These are phyloP conservation scores for Sarcocystis neurona DNA, from an alignment of 169 alveolate species.

Conservation along the genomic window DNA sequence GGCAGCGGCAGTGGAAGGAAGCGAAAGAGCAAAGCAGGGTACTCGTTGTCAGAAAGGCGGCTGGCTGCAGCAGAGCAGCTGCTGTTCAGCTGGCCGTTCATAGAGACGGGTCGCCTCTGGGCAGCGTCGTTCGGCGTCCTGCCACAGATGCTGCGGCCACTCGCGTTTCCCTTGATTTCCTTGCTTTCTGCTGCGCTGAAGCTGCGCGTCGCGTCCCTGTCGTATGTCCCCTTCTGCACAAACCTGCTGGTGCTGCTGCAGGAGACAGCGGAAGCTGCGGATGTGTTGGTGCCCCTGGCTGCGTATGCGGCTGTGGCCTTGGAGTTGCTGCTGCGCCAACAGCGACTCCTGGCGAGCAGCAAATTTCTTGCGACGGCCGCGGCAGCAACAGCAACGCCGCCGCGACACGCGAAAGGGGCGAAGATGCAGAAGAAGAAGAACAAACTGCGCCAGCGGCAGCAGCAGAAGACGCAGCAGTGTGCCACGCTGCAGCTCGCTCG, in stretches of 20 bases:
- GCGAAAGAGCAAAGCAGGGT: not conserved
- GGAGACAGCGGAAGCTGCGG: constrained; percentile 20
- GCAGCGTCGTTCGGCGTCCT: not conserved
- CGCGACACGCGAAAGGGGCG: not conserved
- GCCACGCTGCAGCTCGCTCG: not conserved
- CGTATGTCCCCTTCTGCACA: constrained; percentile 33
- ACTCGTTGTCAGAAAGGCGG: not conserved
- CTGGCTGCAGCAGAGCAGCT: constrained; percentile 22
- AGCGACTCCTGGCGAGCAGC: constrained; percentile 1
- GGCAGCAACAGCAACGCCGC: constrained; percentile 36
- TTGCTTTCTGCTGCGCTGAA: constrained; percentile 14
- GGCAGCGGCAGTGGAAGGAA: not conserved
- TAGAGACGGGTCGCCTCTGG: constrained; percentile 36
- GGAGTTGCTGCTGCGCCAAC: constrained; percentile 35
- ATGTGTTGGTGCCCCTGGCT: constrained; percentile 26
- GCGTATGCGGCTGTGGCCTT: not conserved
- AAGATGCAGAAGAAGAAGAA: constrained; percentile 31
- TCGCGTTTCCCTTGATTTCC: constrained; percentile 43
- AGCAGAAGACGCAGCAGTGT: not conserved
- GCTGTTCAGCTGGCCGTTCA: constrained; percentile 37
- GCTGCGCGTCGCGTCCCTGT: constrained; percentile 9
- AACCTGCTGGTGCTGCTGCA: not conserved
- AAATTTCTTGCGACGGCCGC: not conserved
- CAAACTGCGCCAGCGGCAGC: not conserved
- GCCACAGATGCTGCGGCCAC: constrained; percentile 1